phyloP scores from a whole-genome alignment of 148 eudicot species.

The Silene latifolia region DNA sequence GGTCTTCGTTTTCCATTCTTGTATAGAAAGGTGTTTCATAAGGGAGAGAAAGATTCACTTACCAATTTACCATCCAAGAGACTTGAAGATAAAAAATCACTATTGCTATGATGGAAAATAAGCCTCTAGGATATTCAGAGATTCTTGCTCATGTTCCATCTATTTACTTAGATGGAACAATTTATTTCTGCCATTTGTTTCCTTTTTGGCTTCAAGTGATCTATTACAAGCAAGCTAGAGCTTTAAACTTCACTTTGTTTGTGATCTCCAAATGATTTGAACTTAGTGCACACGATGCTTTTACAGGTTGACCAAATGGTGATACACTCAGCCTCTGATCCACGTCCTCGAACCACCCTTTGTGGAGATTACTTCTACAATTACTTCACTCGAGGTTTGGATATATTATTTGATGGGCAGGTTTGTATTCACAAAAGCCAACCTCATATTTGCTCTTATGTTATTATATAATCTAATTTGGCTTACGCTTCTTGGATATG shows the following conservation, averaged over 20 bases:
- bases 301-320: slow-evolving; percentile 97
- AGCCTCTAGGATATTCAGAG: neutral
- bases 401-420: slow-evolving; percentile 96
- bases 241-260: neutral
- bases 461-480: neutral
- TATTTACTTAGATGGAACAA: neutral
- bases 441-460: neutral
- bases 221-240: neutral
- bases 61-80: neutral
- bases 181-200: neutral
- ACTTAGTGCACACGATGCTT: neutral
- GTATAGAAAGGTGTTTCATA: neutral
- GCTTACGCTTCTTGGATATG: slow-evolving; percentile 13
- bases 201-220: neutral
- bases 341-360: slow-evolving; percentile 76
- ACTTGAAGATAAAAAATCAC: neutral
- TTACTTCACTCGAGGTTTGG: slow-evolving; percentile 91
- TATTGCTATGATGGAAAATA: neutral
- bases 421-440: slow-evolving; percentile 29
- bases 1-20: neutral
- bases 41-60: neutral
- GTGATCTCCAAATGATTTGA: neutral
- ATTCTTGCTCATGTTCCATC: neutral
- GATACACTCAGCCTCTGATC: slow-evolving; percentile 92
- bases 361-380: slow-evolving; percentile 98